A percentile compares a stretch with the other conserved stretches of the same genome.
Conservation (phyloP, 305 asterid species). For the Petunia hybrid region DNA sequence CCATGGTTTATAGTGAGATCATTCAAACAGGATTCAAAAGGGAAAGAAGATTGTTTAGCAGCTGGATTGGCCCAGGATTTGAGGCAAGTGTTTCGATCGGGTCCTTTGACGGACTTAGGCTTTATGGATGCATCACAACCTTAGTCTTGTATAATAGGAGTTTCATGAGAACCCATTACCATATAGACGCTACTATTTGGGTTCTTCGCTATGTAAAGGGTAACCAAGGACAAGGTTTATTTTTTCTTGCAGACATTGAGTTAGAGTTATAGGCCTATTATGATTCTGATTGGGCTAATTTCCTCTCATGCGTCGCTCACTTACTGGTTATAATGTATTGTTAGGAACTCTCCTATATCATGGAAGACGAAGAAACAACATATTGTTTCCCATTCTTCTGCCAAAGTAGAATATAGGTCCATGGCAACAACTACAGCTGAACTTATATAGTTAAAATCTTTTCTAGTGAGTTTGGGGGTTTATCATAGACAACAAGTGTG, state of each 20-base stretch:
- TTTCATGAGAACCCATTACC: too few relatives aligned
- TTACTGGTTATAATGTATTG: neutral
- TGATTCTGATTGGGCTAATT: neutral
- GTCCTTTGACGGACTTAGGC: too few relatives aligned
- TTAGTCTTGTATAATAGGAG: too few relatives aligned
- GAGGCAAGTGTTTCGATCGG: too few relatives aligned
- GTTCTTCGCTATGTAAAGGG: neutral
- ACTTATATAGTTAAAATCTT: neutral
- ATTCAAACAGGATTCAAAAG: too few relatives aligned
- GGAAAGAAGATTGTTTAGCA: too few relatives aligned
- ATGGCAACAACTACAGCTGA: neutral
- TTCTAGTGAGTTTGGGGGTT: neutral
- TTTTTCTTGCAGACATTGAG: neutral
- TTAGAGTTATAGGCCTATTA: neutral
- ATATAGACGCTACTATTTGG: neutral
- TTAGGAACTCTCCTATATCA: neutral
- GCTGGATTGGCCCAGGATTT: too few relatives aligned
- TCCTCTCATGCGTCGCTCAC: neutral
- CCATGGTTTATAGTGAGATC: too few relatives aligned
- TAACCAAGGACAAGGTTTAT: neutral
- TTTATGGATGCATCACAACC: too few relatives aligned
- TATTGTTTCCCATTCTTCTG: neutral
- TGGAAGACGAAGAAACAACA: neutral
- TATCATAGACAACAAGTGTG: neutral
- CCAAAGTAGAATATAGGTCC: neutral